phyloP scores from a whole-genome alignment of 108 stramenopile species.

The Conticribra guillardii region DNA sequence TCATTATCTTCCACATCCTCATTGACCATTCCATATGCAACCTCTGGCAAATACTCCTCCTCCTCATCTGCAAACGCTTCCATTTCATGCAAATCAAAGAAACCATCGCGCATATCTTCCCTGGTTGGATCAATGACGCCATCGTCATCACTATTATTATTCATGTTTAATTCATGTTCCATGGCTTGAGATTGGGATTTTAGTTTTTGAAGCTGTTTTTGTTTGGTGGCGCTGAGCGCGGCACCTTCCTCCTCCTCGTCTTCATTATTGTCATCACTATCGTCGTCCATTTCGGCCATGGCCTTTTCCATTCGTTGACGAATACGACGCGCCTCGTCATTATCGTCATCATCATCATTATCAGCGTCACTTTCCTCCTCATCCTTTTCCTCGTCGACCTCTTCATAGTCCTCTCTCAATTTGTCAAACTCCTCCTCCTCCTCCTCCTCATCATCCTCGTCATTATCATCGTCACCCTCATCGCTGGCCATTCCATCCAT shows the following conservation, averaged over 20 bases:
- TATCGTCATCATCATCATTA: conserved; percentile 31
- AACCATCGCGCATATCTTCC: conserved; percentile 87
- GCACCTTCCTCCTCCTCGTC: conserved; percentile 33
- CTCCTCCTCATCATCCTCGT: conserved; percentile 24
- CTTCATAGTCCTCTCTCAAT: conserved; percentile 16
- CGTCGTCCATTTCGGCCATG: conserved; percentile 75
- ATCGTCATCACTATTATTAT: no score
- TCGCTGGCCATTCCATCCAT: conserved; percentile 10
- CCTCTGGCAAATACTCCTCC: conserved; percentile 69
- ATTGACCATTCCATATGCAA: no score
- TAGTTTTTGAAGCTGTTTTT: conserved; percentile 23
- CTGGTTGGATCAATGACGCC: conserved; percentile 63
- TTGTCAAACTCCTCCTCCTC: conserved; percentile 17
- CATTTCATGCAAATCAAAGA: conserved; percentile 96
- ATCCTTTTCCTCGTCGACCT: conserved; percentile 13
- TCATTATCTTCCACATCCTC: conserved; percentile 37
- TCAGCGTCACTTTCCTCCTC: conserved; percentile 14
- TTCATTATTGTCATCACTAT: conserved; percentile 19
- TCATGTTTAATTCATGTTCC: conserved; percentile 19
- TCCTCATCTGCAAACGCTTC: conserved; percentile 95
- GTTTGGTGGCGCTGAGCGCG: background rate
- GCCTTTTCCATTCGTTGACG: conserved; percentile 83
- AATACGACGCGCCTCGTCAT: conserved; percentile 66
- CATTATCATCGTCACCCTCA: conserved; percentile 17
- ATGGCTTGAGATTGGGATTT: background rate